These are phyloP conservation scores for Klebsormidium nitens DNA, from an alignment of 139 green algal genomes.

Conservation along the genomic window DNA sequence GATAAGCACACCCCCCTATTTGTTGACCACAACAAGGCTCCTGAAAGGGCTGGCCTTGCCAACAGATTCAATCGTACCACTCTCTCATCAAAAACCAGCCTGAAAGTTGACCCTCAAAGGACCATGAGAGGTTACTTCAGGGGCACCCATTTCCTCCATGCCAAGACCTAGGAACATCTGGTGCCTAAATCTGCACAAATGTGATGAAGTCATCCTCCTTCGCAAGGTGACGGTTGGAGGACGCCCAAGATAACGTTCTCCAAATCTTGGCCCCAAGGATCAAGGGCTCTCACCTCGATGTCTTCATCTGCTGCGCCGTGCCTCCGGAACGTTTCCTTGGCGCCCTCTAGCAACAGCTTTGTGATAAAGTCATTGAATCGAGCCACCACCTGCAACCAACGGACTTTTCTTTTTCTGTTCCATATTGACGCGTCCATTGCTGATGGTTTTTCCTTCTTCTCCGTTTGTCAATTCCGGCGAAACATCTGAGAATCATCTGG, in stretches of 20 bases:
- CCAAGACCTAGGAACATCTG: slow-evolving; percentile 8
- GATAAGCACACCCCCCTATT: no score
- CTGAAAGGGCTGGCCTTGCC: no score
- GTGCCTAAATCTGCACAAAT: background rate
- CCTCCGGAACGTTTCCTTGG: slow-evolving; percentile 62
- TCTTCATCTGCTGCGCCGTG: slow-evolving; percentile 55
- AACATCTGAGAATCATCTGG: background rate
- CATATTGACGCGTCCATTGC: no score
- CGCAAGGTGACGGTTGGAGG: background rate
- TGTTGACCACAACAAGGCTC: no score
- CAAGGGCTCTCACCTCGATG: slow-evolving; percentile 79
- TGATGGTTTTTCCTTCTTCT: no score
- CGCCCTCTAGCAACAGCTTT: slow-evolving; percentile 79
- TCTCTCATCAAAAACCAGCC: no score
- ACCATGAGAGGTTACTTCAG: slow-evolving; percentile 11
- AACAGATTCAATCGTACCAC: no score
- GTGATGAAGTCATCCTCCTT: background rate
- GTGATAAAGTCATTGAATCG: slow-evolving; percentile 95
- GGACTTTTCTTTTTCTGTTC: no score
- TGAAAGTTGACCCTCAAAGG: no score
- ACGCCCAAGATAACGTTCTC: slow-evolving; percentile 9
- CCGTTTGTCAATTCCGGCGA: no score
- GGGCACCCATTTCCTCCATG: slow-evolving; percentile 1
- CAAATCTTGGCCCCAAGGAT: no score
- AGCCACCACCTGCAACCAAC: slow-evolving; percentile 64